These are phyloP conservation scores for Solanum etuberosum DNA, from an alignment of 257 asterid genomes.

Conservation along the genomic window DNA sequence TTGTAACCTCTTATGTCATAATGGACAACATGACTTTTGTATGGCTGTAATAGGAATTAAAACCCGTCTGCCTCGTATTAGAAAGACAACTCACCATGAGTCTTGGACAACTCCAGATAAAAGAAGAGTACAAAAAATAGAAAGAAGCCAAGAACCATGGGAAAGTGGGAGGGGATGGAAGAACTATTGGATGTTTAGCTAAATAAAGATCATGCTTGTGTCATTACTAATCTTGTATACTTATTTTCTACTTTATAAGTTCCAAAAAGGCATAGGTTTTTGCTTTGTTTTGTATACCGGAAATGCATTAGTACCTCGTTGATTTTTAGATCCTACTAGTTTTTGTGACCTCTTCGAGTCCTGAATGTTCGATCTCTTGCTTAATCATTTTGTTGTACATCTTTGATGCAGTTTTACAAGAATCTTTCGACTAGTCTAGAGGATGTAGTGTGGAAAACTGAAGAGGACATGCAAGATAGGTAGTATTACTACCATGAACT, in stretches of 20 bases:
- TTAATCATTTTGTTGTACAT: not conserved
- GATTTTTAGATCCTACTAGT: not conserved
- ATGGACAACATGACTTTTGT: not conserved
- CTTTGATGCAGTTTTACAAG: slow-evolving; percentile 63
- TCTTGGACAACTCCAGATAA: not conserved
- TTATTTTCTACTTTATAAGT: not conserved
- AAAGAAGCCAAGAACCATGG: not conserved
- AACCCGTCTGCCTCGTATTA: not conserved
- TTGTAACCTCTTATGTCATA: not conserved
- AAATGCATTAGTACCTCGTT: not conserved
- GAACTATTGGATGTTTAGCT: not conserved
- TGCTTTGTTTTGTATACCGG: not conserved
- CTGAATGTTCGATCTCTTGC: not conserved
- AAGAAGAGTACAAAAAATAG: not conserved
- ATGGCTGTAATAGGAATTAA: not conserved
- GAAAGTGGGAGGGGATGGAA: not conserved
- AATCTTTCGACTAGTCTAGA: slow-evolving; percentile 58
- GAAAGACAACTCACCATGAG: not conserved
- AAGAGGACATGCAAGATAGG: slow-evolving; percentile 73
- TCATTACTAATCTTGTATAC: not conserved
- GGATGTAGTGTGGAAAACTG: slow-evolving; percentile 90
- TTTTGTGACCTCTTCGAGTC: not conserved
- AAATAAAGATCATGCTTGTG: not conserved
- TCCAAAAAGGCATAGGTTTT: not conserved
- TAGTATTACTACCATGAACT: slow-evolving; percentile 8